A percentile compares a stretch with the other conserved stretches of the same genome.
Conservation (phyloP, 2,329 filamentous ascomycete genomes). For the Emmonsiellopsis sp. region DNA sequence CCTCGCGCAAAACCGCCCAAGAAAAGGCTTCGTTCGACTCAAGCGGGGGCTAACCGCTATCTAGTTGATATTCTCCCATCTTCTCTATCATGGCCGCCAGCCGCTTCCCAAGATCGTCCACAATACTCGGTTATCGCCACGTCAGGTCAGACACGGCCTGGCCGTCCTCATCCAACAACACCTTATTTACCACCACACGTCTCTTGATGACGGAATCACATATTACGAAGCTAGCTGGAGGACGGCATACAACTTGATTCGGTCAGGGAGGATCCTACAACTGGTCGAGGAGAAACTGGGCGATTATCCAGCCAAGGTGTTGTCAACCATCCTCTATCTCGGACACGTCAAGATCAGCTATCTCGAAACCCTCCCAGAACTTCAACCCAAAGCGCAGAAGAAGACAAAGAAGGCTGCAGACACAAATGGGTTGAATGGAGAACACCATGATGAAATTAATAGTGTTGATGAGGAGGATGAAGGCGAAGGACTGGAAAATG, state of each 20-base stretch:
- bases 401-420: constrained; percentile 6
- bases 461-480: constrained; percentile 23
- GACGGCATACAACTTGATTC: constrained; percentile 71
- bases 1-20: constrained; percentile 5
- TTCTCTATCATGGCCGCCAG: constrained; percentile 71
- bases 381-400: constrained; percentile 15
- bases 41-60: not conserved
- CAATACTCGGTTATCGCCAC: constrained; percentile 61
- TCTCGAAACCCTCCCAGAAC: constrained; percentile 31
- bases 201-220: constrained; percentile 52
- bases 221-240: constrained; percentile 77
- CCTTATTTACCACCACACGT: constrained; percentile 64
- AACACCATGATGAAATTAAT: constrained; percentile 24
- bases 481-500: not conserved
- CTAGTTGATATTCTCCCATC: constrained; percentile 73
- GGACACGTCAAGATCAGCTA: constrained; percentile 58
- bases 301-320: constrained; percentile 60
- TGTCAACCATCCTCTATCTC: constrained; percentile 64
- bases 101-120: constrained; percentile 59
- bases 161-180: constrained; percentile 82
- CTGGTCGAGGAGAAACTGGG: constrained; percentile 67
- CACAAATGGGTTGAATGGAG: constrained; percentile 18
- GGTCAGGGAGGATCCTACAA: constrained; percentile 71
- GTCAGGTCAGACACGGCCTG: constrained; percentile 71
- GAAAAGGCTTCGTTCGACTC: too few relatives aligned